Percentiles rank a stretch among this genome's conserved stretches.
These are phyloP conservation scores for Marchantia paleacea DNA, from an alignment of 225 moss, liverwort and hornwort species.

Conservation along the genomic window DNA sequence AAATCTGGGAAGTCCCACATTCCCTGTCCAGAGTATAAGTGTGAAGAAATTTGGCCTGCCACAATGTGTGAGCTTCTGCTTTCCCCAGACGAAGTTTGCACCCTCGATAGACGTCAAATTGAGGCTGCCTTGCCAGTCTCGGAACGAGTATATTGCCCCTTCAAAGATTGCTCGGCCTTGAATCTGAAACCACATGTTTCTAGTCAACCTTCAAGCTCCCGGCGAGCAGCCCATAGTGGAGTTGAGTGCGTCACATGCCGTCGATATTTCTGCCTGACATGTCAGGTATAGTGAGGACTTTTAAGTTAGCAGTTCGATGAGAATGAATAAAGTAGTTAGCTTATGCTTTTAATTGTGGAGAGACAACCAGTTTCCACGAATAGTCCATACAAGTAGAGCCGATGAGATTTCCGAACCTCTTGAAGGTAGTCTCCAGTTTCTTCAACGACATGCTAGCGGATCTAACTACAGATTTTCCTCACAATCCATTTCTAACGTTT, in stretches of 20 bases:
- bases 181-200: constrained; percentile 23
- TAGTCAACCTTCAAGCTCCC: constrained; percentile 13
- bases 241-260: constrained; percentile 32
- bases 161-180: constrained; percentile 25
- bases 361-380: too few relatives aligned
- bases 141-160: constrained; percentile 36
- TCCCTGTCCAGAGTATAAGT: constrained; percentile 20
- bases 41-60: constrained; percentile 14
- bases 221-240: constrained; percentile 18
- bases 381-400: not conserved
- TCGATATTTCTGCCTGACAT: constrained; percentile 33
- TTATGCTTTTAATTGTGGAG: not conserved
- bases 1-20: constrained; percentile 23
- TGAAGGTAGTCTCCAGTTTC: not conserved
- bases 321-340: not conserved
- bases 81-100: not conserved
- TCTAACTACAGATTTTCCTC: too few relatives aligned
- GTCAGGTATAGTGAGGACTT: constrained; percentile 18
- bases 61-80: constrained; percentile 16
- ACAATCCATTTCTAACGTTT: too few relatives aligned
- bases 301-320: not conserved
- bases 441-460: not conserved
- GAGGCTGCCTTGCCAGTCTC: constrained; percentile 22
- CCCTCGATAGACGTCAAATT: constrained; percentile 22
- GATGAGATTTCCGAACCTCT: not conserved